phyloP scores from a whole-genome alignment of 208 protist species.

The Trichomonas gallinae region DNA sequence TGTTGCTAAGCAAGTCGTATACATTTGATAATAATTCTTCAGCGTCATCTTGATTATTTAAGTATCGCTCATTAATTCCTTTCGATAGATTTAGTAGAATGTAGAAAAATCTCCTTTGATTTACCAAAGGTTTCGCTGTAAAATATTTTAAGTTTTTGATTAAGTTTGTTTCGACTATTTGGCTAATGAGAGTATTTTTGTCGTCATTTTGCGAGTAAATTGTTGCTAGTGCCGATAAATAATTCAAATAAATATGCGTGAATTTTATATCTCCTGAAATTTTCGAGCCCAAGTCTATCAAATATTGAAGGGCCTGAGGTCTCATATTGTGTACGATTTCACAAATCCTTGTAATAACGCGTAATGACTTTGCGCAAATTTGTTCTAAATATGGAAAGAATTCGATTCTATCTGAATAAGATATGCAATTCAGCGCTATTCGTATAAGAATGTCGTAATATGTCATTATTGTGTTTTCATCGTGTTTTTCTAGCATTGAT shows the following conservation, averaged over 20 bases:
- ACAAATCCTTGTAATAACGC: neutral
- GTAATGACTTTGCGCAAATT: neutral
- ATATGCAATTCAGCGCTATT: neutral
- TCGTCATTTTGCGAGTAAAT: neutral
- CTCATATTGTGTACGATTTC: neutral
- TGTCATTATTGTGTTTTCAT: neutral
- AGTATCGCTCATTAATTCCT: neutral
- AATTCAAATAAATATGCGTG: neutral
- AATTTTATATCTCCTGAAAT: neutral
- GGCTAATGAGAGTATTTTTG: neutral
- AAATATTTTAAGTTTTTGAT: neutral
- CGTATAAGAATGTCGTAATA: neutral
- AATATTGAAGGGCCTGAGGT: neutral
- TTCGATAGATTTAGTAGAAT: neutral
- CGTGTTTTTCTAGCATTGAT: neutral
- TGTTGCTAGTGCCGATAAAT: neutral
- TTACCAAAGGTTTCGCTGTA: neutral
- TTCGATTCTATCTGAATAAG: neutral
- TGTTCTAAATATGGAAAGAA: neutral
- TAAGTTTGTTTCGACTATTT: neutral
- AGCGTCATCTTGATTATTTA: neutral
- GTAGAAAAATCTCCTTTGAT: neutral
- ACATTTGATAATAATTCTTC: neutral
- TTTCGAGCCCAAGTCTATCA: neutral
- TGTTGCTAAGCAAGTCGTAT: neutral